Conservation (phyloP, 2,329 filamentous ascomycete genomes). For the Fusarium sp. region DNA sequence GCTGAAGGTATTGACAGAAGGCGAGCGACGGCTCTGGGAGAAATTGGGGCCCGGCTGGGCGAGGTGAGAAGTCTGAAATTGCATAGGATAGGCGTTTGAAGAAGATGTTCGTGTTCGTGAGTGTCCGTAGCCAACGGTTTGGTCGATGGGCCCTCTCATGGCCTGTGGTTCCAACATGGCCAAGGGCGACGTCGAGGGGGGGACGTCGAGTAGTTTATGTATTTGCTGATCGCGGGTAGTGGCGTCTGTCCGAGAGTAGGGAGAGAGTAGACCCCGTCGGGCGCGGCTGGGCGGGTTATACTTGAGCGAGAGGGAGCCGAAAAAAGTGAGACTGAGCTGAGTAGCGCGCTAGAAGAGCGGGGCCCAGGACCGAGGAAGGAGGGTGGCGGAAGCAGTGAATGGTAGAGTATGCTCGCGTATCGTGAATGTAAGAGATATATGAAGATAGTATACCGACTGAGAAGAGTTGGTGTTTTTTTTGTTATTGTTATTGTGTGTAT, state of each 20-base stretch:
- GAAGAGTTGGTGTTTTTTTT: slow-evolving; percentile 11
- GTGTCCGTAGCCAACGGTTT: slow-evolving; percentile 61
- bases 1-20: slow-evolving; percentile 76
- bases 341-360: slow-evolving; percentile 43
- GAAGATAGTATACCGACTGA: slow-evolving; percentile 9
- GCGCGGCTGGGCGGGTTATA: slow-evolving; percentile 41
- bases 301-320: slow-evolving; percentile 44
- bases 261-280: slow-evolving; percentile 42
- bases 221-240: slow-evolving; percentile 39
- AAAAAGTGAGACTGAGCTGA: slow-evolving; percentile 48
- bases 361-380: slow-evolving; percentile 22
- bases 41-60: slow-evolving; percentile 49
- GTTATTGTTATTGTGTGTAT: slow-evolving; percentile 22
- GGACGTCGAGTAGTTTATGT: slow-evolving; percentile 42
- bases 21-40: slow-evolving; percentile 65
- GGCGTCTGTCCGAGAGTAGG: slow-evolving; percentile 42
- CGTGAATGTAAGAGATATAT: slow-evolving; percentile 10
- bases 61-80: slow-evolving; percentile 50
- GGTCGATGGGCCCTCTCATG: slow-evolving; percentile 52
- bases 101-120: slow-evolving; percentile 69
- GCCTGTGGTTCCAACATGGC: slow-evolving; percentile 52
- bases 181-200: slow-evolving; percentile 28
- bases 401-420: slow-evolving; percentile 6
- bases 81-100: slow-evolving; percentile 63
- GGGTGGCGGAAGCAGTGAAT: slow-evolving; percentile 25